Base-by-base conservation (phyloP, 208 protist species). In the Leishmania tarentolae region DNA sequence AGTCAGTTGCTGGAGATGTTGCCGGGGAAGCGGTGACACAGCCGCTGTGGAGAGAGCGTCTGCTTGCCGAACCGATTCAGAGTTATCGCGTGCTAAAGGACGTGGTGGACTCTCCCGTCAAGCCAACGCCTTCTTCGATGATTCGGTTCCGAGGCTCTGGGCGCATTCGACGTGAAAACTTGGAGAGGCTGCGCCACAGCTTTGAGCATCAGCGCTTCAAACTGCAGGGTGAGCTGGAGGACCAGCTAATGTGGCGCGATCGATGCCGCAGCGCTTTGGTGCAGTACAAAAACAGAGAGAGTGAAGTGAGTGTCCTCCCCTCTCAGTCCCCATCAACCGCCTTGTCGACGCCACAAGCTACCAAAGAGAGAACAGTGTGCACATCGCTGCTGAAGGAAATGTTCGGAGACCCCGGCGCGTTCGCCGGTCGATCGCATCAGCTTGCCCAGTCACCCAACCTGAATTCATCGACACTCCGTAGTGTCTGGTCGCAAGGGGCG, bases 171-270 rank as follows among this genome's bases (percentile, higher is more conserved):
- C 47, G 76, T 13, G 69, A 66, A 8, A 88, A 87, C 75, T 11
- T 90, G 17, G 82, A 83, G 44, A 77, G 83, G 17, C 76, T 78
- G 76, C 83, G 81, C 3, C 86, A 93, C 74, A 61, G 50, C 37
- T 97, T 97, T 83, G 92, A 95, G 7, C 81, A 95, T 71, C 73
- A 86, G 44, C 87, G 88, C 47, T 89, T 88, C 76, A 40, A 44
- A 17, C 79, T 88, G 68, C 89, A 97, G 40, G 83, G 86, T 1
- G 81, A 92, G 6, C 73, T 97, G 82, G 87, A 91, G 79, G 78
- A 88, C 9, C 86, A 87, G 74, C 63, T 94, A 2, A 79, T 77
- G n/a, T 91, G 85, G 76, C 87, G 94, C 31, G 74, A 61, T 52
- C 31, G 78, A n/a, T 97, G 92, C 79, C 83, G 86, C 6, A 28